phyloP scores from a whole-genome alignment of 768 basidiomycete genomes.

The Cystoderma amianthinum region DNA sequence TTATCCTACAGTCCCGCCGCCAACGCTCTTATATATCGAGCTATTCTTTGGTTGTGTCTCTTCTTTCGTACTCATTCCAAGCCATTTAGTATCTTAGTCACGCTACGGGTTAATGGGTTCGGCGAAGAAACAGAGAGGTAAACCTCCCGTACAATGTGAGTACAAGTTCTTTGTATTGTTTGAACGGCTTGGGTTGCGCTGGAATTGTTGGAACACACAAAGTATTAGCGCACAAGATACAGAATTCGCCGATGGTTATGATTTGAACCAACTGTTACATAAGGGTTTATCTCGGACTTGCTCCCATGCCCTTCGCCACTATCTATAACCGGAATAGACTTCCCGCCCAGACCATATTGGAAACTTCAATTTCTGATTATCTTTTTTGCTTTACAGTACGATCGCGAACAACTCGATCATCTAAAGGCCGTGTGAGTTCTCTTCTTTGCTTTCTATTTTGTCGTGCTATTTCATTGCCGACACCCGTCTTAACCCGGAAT shows the following conservation, averaged over 20 bases:
- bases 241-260: not conserved
- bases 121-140: conserved; percentile 6
- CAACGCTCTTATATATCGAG: not conserved
- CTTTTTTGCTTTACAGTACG: conserved; percentile 28
- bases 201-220: too few species aligned
- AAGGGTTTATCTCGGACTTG: not conserved
- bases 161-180: not conserved
- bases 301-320: too few species aligned
- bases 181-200: not conserved
- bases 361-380: not conserved
- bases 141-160: conserved; percentile 10
- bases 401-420: conserved; percentile 51
- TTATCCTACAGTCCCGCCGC: conserved; percentile 1
- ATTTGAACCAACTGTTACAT: not conserved
- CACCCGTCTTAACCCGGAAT: too few species aligned
- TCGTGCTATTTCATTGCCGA: too few species aligned
- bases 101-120: conserved; percentile 15
- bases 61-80: conserved; percentile 1
- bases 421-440: conserved; percentile 44
- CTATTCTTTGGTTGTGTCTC: not conserved
- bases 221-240: not conserved
- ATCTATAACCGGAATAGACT: too few species aligned
- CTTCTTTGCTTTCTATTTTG: not conserved
- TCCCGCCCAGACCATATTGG: not conserved
- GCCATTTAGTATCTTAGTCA: too few species aligned